Evolutionary conservation across 129 eudicot genomes (phyloP), one percentile per base, ranked within the genome.

Genomic region (Flaveria linearis): DNA sequence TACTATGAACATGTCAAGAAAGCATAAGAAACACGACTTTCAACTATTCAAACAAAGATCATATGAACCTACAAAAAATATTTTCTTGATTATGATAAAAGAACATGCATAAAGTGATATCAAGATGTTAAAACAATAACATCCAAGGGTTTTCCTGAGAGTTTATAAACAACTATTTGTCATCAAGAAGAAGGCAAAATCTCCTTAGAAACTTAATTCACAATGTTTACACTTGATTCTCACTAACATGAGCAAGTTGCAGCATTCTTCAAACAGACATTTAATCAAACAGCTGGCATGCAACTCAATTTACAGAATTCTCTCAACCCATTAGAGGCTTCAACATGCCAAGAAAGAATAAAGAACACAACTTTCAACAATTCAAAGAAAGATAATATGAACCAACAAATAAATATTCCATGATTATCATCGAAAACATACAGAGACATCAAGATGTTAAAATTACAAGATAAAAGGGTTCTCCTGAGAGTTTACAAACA

Each of bases 201-300:
- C 42, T 50, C 61, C 20, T 7, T 50, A 50, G 22, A 28, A 25
- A 4, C 9, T 28, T 28, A 28, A 28, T 28, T 28, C 3, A 28
- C 30, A 28, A 28, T 28, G 30, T 28, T 28, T 36, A 36, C 41
- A 36, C 41, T 36, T 36, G 41, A 42, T 65, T 45, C 62, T 28
- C n/a, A 28, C 60, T 11, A 45, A 62, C 63, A 25, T 41, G 71
- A 62, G 64, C 64, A 71, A 78, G 0, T 9, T 55, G 14, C 20
- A 56, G 53, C 33, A 56, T 13, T 71, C 42, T 78, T 11, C 64
- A 51, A 9, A 50, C 26, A 45, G 71, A 49, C 66, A 74, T 80
- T n/a, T 74, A n/a, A 74, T 73, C 80, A 62, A 81, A 76, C 78
- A 76, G 25, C 43, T 76, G 78, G 79, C 58, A 25, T 63, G 60